phyloP scores from a whole-genome alignment of 75 land plant species.

The Selaginella tamariscina region DNA sequence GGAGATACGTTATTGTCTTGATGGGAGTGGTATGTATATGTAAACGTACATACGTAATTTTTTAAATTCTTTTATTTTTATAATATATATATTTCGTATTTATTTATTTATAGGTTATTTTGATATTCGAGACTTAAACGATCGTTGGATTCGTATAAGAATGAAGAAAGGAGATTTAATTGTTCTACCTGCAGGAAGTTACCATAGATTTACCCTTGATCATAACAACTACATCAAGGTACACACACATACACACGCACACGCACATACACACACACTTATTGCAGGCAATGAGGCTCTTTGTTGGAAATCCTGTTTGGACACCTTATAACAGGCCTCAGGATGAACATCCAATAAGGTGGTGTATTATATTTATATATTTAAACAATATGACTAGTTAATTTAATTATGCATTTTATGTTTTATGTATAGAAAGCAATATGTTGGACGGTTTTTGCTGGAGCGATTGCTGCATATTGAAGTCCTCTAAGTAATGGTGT shows the following conservation, averaged over 20 bases:
- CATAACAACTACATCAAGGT: slow-evolving; percentile 84
- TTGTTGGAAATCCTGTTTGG: slow-evolving; percentile 4
- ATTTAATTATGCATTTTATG: too few relatives aligned
- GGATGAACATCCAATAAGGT: slow-evolving; percentile 11
- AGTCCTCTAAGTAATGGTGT: too few relatives aligned
- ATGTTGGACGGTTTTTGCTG: too few relatives aligned
- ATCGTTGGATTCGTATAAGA: slow-evolving; percentile 74
- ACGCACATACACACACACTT: background rate
- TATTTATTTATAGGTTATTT: slow-evolving; percentile 50
- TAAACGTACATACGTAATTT: too few relatives aligned
- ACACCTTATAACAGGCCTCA: slow-evolving; percentile 11
- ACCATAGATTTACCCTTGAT: slow-evolving; percentile 91
- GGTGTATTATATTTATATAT: too few relatives aligned
- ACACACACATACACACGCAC: background rate
- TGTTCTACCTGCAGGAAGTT: slow-evolving; percentile 88
- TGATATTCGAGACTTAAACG: slow-evolving; percentile 80
- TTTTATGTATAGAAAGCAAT: too few relatives aligned
- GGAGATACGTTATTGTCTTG: slow-evolving; percentile 86
- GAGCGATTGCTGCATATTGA: too few relatives aligned
- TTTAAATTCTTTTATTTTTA: background rate
- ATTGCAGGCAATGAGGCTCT: slow-evolving; percentile 11
- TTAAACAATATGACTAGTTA: too few relatives aligned
- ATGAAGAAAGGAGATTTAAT: slow-evolving; percentile 87
- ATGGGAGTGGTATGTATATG: slow-evolving; percentile 68
- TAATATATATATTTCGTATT: background rate